phyloP scores from a whole-genome alignment of 1,284 basidiomycete genomes.

The Wallemia hederae region DNA sequence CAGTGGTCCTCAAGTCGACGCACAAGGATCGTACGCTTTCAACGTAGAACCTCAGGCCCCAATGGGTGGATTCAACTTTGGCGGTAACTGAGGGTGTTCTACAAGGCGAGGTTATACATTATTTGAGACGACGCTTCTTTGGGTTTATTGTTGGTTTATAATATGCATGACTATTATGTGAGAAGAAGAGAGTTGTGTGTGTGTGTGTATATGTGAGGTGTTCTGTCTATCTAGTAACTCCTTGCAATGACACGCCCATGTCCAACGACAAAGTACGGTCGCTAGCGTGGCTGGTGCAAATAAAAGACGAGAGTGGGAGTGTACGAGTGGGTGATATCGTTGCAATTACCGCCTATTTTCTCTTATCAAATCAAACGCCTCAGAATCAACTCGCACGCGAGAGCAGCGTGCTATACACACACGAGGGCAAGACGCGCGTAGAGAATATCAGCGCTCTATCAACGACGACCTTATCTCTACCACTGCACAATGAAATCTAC shows the following conservation, averaged over 20 bases:
- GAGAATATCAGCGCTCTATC: not conserved
- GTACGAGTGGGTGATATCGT: not conserved
- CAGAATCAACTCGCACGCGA: not conserved
- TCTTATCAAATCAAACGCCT: not conserved
- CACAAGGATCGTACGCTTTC: conserved; percentile 60
- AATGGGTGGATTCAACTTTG: conserved; percentile 83
- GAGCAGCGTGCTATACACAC: not conserved
- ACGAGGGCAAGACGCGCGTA: not conserved
- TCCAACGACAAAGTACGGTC: not conserved
- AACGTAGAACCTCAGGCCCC: conserved; percentile 42
- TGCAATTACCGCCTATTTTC: not conserved
- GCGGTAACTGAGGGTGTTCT: conserved; percentile 6
- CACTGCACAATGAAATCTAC: not conserved
- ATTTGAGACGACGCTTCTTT: no score
- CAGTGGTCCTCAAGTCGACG: conserved; percentile 50
- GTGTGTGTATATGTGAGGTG: not conserved
- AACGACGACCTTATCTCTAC: not conserved
- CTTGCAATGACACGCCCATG: not conserved
- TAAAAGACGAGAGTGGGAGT: not conserved
- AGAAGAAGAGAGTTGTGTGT: not conserved
- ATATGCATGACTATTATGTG: not conserved
- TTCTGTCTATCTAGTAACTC: no score
- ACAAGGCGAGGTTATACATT: no score
- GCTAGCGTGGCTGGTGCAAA: conserved; percentile 2
- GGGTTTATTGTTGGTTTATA: no score